phyloP scores from a whole-genome alignment of 129 eudicot species.

The Centaurea solstitialis region DNA sequence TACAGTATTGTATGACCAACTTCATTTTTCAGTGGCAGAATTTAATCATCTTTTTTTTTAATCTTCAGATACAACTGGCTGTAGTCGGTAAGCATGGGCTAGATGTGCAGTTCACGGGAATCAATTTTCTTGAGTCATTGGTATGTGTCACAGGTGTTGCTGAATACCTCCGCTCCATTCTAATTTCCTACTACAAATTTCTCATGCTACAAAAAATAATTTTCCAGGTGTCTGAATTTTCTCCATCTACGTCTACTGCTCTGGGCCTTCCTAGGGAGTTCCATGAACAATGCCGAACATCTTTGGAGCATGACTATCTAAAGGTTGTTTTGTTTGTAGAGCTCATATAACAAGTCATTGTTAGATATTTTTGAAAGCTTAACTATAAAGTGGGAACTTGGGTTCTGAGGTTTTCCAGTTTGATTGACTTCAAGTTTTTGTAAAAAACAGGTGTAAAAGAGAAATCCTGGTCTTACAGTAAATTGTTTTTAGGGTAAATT shows the following conservation, averaged over 20 bases:
- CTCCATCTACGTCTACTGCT: slow-evolving; percentile 91
- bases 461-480: neutral
- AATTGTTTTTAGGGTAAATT: neutral
- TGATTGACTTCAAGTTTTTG: neutral
- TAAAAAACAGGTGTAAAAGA: neutral
- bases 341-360: neutral
- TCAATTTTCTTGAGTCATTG: slow-evolving; percentile 82
- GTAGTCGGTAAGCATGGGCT: slow-evolving; percentile 63
- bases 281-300: slow-evolving; percentile 83
- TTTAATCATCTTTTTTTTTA: neutral
- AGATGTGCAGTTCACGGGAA: slow-evolving; percentile 79
- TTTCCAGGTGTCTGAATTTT: slow-evolving; percentile 89
- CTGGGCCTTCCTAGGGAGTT: slow-evolving; percentile 96
- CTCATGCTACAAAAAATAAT: slow-evolving; percentile 6
- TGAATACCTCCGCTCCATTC: neutral
- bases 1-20: neutral
- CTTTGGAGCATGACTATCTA: slow-evolving; percentile 75
- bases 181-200: neutral
- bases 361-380: slow-evolving; percentile 1
- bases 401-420: neutral
- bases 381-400: slow-evolving; percentile 2
- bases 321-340: slow-evolving; percentile 51
- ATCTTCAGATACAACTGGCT: slow-evolving; percentile 75
- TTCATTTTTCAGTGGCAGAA: slow-evolving; percentile 6
- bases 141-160: slow-evolving; percentile 38